Conservation (phyloP, 2,329 filamentous ascomycete species). For the Xylariomycetidae sp. region DNA sequence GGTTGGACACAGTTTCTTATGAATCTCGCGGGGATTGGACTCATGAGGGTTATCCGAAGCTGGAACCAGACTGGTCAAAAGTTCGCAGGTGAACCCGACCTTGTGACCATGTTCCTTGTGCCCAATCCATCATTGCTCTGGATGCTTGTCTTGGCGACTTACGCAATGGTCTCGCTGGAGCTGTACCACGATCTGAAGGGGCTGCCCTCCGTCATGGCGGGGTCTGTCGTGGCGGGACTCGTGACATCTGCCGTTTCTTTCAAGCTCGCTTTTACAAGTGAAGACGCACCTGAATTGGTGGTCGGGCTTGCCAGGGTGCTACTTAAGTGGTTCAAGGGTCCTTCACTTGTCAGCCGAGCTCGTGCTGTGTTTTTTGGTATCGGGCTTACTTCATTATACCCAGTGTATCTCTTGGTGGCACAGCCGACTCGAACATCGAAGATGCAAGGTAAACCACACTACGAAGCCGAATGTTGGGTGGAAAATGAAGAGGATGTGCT, state of each 20-base stretch:
- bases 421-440: constrained; percentile 19
- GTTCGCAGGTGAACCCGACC: constrained; percentile 83
- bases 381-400: constrained; percentile 31
- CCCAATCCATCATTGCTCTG: constrained; percentile 66
- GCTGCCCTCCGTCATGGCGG: constrained; percentile 36
- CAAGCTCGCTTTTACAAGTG: constrained; percentile 82
- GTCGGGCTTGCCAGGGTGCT: constrained; percentile 38
- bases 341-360: constrained; percentile 44
- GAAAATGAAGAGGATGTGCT: not conserved
- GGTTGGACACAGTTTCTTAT: constrained; percentile 25
- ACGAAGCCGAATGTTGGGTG: no score
- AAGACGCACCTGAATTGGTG: constrained; percentile 83
- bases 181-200: constrained; percentile 38
- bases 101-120: constrained; percentile 67
- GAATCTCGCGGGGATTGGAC: constrained; percentile 46
- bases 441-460: constrained; percentile 24
- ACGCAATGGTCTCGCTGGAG: constrained; percentile 53
- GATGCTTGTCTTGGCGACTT: constrained; percentile 65
- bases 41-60: constrained; percentile 63
- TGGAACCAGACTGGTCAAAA: constrained; percentile 99
- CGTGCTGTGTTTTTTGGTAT: constrained; percentile 48
- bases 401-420: constrained; percentile 33
- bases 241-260: constrained; percentile 64
- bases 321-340: constrained; percentile 35
- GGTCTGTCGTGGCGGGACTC: constrained; percentile 37